A percentile compares a stretch with the other conserved stretches of the same genome.
These are phyloP conservation scores for Clavaria fumosa DNA, from an alignment of 768 basidiomycete species.

Conservation along the genomic window DNA sequence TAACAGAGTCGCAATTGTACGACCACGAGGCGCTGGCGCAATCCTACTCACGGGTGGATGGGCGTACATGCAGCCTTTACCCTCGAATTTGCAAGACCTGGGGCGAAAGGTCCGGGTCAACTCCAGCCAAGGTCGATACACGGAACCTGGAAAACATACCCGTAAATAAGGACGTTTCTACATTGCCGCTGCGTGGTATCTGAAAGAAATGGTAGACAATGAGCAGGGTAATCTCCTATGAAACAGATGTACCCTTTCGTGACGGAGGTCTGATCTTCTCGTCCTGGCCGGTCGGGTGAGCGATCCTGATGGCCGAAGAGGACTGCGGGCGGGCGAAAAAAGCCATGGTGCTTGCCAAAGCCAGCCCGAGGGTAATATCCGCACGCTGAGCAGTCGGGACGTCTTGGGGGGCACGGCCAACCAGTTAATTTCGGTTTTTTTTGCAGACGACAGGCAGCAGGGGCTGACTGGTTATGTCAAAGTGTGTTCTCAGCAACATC, in stretches of 20 bases:
- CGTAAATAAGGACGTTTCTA: conserved; percentile 83
- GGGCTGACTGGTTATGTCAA: no score
- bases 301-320: conserved; percentile 56
- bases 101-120: conserved; percentile 3
- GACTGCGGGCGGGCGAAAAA: conserved; percentile 54
- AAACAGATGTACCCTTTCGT: conserved; percentile 40
- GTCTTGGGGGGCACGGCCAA: no score
- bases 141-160: conserved; percentile 29
- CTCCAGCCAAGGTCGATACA: not conserved
- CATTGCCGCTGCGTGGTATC: conserved; percentile 69
- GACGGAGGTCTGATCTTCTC: conserved; percentile 25
- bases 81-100: conserved; percentile 75
- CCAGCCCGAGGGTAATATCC: no score
- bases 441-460: no score
- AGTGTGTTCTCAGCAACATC: no score
- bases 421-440: no score
- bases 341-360: conserved; percentile 49
- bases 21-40: conserved; percentile 14
- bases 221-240: conserved; percentile 4
- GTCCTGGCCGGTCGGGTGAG: conserved; percentile 37
- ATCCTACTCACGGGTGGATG: conserved; percentile 49
- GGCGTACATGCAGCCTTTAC: conserved; percentile 72
- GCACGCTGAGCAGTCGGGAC: no score
- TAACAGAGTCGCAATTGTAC: conserved; percentile 19
- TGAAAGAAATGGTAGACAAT: conserved; percentile 13